Evolutionary conservation across 768 basidiomycete species (phyloP).

Genomic region (Clitopilus hobsonii): DNA sequence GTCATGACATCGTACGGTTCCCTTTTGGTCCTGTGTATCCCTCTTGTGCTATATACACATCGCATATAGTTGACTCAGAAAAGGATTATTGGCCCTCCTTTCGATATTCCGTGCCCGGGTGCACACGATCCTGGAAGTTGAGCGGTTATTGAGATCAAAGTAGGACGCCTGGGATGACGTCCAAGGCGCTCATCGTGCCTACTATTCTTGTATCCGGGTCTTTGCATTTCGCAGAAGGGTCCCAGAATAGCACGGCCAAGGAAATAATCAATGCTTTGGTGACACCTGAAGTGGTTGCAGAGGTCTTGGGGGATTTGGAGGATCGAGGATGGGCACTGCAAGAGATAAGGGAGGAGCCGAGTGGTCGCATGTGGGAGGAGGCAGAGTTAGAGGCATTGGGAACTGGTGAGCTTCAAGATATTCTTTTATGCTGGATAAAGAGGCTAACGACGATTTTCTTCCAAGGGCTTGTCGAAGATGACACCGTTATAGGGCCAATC

Average conservation of each 20-base stretch:
- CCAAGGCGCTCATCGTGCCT: slow-evolving; percentile 49
- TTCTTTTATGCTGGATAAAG: too few relatives aligned
- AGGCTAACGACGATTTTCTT: too few relatives aligned
- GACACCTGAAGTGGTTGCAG: slow-evolving; percentile 40
- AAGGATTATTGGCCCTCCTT: background rate
- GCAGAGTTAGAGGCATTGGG: slow-evolving; percentile 60
- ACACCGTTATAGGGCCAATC: slow-evolving; percentile 46
- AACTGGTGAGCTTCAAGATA: slow-evolving; percentile 40
- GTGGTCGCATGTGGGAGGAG: slow-evolving; percentile 67
- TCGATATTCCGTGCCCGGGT: background rate
- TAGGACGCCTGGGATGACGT: slow-evolving; percentile 28
- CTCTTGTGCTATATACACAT: background rate
- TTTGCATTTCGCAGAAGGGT: slow-evolving; percentile 59
- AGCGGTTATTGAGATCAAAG: background rate
- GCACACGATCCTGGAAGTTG: background rate
- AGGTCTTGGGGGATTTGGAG: slow-evolving; percentile 52
- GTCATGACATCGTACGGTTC: background rate
- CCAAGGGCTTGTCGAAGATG: slow-evolving; percentile 49
- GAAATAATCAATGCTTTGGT: slow-evolving; percentile 56
- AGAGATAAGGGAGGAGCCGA: slow-evolving; percentile 49
- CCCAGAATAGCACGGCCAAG: slow-evolving; percentile 46
- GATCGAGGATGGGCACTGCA: slow-evolving; percentile 70
- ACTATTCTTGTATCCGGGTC: slow-evolving; percentile 53
- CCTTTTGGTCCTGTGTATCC: background rate
- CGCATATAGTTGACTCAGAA: background rate